Base-by-base conservation (phyloP, 805 yeast species). In the Metschnikowia matae region DNA sequence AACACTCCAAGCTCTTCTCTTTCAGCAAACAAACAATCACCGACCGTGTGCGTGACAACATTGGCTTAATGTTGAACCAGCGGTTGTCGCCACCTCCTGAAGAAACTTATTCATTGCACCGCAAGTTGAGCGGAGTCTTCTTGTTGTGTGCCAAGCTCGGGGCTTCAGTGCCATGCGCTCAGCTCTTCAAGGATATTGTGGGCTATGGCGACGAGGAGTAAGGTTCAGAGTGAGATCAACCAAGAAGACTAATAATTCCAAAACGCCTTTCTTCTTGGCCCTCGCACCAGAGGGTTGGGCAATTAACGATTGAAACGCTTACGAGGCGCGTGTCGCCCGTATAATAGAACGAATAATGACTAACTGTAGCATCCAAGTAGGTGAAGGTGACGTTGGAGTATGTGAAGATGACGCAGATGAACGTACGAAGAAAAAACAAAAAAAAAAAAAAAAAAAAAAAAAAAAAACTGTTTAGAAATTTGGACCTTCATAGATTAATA, bases 1-100 rank as follows among this genome's bases (percentile, higher is more conserved):
- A 72, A 44, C 74, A 74, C 48, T 85, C 85, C 0, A 59, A 63
- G 11, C 59, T 76, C 7, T 94, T 83, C 66, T 86, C 87, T 64
- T 94, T 94, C 70, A 72, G 79, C 26, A 72, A 80, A 49, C 99
- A 94, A 68, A 91, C 97, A 13, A 92, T 94, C 40, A 90, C 98
- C 5, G 97, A 89, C 57, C 80, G 98, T 55, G 97, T 94, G 20
- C 80, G 96, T 56, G 85, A 81, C 2, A 90, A 91, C 61, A 89
- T 94, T 57, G 84, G 89, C 2, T 71, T 91, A 48, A 94, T 94
- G 99, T 76, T 94, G 54, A 81, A 84, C 53, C 96, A 94, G 67
- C 81, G 99, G 58, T 74, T 94, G 54, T 82, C 96, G 3, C 97
- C 99, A 3, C 99, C 99, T 13, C 99, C 99, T 2, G 98, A 94